Evolutionary conservation across 163 green algal genomes (phyloP), one percentile per base, ranked within the genome.

Genomic region (Chlamydomonas reinhardtii): DNA sequence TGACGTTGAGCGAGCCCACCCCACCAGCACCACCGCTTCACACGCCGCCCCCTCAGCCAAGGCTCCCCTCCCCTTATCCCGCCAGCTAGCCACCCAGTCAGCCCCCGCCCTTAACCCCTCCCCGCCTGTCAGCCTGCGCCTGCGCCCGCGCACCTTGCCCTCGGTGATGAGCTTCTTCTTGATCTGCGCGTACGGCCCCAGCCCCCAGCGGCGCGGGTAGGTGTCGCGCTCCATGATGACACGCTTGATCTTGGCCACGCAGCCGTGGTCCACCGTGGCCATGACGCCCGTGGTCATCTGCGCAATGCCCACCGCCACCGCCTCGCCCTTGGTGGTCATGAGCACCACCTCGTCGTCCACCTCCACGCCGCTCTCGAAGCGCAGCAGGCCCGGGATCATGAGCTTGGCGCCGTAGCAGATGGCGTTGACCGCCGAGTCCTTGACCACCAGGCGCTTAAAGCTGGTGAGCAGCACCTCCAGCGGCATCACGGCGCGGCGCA

Each of bases 201-300:
- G 94, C 20, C 97, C 97, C 97, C 97, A 99, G 76, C 94, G 94
- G 73, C 97, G 91, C 22, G 98, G 98, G 94, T 99, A 99, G n/a
- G 98, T 99, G 92, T 99, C 98, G 20, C 98, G 90, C 92, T 99
- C 98, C 97, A 99, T 99, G 76, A 99, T 98, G 12, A 99, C 98
- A 27, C 98, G 93, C 94, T 99, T 99, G 70, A 99, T 96, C 91
- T 99, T 99, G 56, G 98, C 97, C n/a, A 99, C 98, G 74, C 94
- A 96, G 48, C 98, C 98, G 81, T 99, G 98, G 89, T 99, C 98
- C 52, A 97, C 97, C 25, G 95, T 98, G 0, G 98, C 97, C 96
- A 99, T 99, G 24, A 97, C 95, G n/a, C 94, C 96, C 11, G 96
- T 98, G 32, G 95, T 98, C 98, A 99, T 99, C 90, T 99, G 95